These are phyloP conservation scores for Phaffia rhodozyma DNA, from an alignment of 1,284 basidiomycete genomes.

Conservation along the genomic window DNA sequence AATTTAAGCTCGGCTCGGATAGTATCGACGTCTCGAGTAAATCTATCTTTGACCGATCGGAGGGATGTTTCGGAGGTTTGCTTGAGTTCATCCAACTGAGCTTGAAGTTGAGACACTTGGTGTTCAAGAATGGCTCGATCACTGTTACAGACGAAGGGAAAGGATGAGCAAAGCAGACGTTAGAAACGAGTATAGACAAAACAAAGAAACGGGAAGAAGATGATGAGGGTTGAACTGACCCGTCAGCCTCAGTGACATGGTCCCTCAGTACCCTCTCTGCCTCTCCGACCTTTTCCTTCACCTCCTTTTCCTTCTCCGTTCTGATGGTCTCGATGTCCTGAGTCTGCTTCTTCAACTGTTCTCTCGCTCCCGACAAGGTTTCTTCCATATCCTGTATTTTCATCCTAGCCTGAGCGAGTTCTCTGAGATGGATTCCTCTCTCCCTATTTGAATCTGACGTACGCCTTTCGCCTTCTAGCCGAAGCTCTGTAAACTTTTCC, in stretches of 20 bases:
- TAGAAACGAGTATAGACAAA: no score
- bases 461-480: constrained; percentile 31
- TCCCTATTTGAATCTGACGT: constrained; percentile 56
- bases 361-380: constrained; percentile 44
- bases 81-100: constrained; percentile 31
- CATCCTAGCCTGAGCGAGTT: constrained; percentile 58
- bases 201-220: no score
- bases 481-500: no score
- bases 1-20: constrained; percentile 31
- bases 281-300: constrained; percentile 60
- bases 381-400: constrained; percentile 58
- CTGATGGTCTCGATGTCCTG: constrained; percentile 53
- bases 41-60: constrained; percentile 29
- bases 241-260: constrained; percentile 79
- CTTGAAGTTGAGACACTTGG: constrained; percentile 64
- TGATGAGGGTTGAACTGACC: background rate
- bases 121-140: constrained; percentile 79
- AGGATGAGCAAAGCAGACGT: no score
- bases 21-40: constrained; percentile 32
- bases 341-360: constrained; percentile 36
- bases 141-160: constrained; percentile 25
- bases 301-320: constrained; percentile 59
- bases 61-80: constrained; percentile 31
- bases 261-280: constrained; percentile 74
- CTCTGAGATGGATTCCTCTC: constrained; percentile 52